Evolutionary conservation across 352 stramenopile genomes (phyloP).

Genomic region (Pythium folliculosum): DNA sequence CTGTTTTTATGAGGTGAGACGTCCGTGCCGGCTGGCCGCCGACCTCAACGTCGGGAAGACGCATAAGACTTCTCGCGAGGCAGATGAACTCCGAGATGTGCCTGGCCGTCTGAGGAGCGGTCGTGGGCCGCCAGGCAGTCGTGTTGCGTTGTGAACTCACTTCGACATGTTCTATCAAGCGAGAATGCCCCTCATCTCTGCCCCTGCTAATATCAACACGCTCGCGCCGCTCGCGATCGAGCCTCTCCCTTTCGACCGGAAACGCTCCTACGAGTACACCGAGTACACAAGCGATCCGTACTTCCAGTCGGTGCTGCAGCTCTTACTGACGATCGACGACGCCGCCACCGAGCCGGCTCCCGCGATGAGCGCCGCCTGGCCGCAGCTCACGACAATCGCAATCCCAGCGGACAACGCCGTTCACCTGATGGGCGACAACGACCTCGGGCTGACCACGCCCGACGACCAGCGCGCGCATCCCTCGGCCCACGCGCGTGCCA

Average conservation of each 20-base stretch:
- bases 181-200: background rate
- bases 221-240: background rate
- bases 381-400: slow-evolving; percentile 12
- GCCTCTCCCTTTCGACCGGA: slow-evolving; percentile 13
- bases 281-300: slow-evolving; percentile 11
- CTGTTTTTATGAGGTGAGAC: background rate
- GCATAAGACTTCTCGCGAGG: background rate
- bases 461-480: slow-evolving; percentile 15
- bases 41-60: background rate
- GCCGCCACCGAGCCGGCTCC: background rate
- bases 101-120: background rate
- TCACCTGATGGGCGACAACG: background rate
- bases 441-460: slow-evolving; percentile 2
- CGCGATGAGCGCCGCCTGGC: background rate
- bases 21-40: background rate
- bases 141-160: background rate
- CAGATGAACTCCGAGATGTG: background rate
- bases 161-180: background rate
- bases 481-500: background rate
- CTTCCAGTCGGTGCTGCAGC: slow-evolving; percentile 18
- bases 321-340: slow-evolving; percentile 15
- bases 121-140: no score
- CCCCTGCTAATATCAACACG: background rate
- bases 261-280: background rate
- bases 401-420: slow-evolving; percentile 9